Base-by-base conservation (phyloP, 2,329 filamentous ascomycete species). In the Penicillium hordei region DNA sequence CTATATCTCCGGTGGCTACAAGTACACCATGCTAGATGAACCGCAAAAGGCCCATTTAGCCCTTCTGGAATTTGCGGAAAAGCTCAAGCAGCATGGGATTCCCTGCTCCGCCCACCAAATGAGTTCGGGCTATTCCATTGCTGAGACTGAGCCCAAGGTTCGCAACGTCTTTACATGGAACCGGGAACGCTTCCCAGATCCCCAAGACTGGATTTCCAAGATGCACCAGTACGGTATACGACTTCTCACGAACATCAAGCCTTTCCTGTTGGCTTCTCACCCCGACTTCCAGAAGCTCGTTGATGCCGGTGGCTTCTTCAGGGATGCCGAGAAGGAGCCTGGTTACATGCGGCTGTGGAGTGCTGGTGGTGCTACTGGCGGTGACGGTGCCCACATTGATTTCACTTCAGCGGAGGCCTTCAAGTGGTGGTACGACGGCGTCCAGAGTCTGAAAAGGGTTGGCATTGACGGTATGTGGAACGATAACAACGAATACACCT, bases 401-500 rank as follows among this genome's bases (percentile, higher is more conserved):
- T 91, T 91, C 64, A 89, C 88, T 0, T 89, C 86, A 0, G 77
- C 82, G 23, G 81, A 81, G 0, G 88, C 86, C 0, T 90, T 85
- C 66, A 76, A 85, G 17, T 91, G 87, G 86, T 91, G 89, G 89
- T 88, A 84, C 59, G 78, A 89, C 0, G 88, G 88, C 1, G 83
- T 89, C 9, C 81, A 83, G 58, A 81, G 80, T 49, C 78, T 91
- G 1, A 84, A 84, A 54, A 75, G 82, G 27, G 75, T 84, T 9
- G 88, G 88, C 1, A 87, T 91, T 55, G 87, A 90, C 63, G 87
- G 82, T 48, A 89, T 90, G 75, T 91, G 89, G 88, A 91, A 91
- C 63, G 88, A 91, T 69, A 91, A 91, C 72, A 91, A 90, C 63
- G 88, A 91, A 70, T 91, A 90, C 70, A 86, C 84, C 0, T 79